Conservation (phyloP, 352 stramenopile species). For the Globisporangium paroecandrum region DNA sequence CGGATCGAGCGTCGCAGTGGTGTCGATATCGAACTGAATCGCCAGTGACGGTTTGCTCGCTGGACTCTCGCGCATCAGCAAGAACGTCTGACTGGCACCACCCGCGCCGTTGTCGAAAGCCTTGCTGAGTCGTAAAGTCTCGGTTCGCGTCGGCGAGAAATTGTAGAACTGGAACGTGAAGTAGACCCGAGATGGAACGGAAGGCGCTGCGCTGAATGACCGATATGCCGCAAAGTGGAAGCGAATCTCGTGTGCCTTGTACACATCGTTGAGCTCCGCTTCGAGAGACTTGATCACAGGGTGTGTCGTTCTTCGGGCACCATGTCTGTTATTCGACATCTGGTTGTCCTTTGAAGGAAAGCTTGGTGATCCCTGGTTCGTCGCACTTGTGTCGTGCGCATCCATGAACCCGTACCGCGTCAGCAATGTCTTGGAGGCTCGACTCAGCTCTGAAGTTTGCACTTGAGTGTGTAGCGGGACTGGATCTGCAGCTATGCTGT, state of each 20-base stretch:
- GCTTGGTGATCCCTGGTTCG: slow-evolving; percentile 10
- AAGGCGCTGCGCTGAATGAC: neutral
- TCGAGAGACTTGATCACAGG: slow-evolving; percentile 45
- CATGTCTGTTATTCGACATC: slow-evolving; percentile 11
- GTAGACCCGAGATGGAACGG: slow-evolving; percentile 58
- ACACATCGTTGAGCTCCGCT: slow-evolving; percentile 68
- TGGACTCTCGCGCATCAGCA: slow-evolving; percentile 63
- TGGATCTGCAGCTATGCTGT: neutral
- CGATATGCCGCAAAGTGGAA: slow-evolving; percentile 90
- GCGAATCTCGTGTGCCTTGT: slow-evolving; percentile 83
- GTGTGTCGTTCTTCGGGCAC: slow-evolving; percentile 5
- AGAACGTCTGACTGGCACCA: slow-evolving; percentile 35
- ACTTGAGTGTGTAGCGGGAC: slow-evolving; percentile 14
- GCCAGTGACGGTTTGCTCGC: slow-evolving; percentile 63
- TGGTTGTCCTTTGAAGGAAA: slow-evolving; percentile 25
- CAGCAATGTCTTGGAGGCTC: slow-evolving; percentile 82
- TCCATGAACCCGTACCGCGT: slow-evolving; percentile 84
- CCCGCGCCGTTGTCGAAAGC: slow-evolving; percentile 35
- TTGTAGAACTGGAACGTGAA: slow-evolving; percentile 94
- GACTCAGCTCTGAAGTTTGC: slow-evolving; percentile 56
- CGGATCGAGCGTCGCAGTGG: slow-evolving; percentile 44
- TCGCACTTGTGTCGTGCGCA: slow-evolving; percentile 28
- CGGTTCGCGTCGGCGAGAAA: slow-evolving; percentile 84
- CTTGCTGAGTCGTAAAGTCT: slow-evolving; percentile 66
- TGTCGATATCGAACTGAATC: slow-evolving; percentile 80